These are phyloP conservation scores for Baudoinia panamericana DNA, from an alignment of 495 filamentous ascomycete species.

Conservation along the genomic window DNA sequence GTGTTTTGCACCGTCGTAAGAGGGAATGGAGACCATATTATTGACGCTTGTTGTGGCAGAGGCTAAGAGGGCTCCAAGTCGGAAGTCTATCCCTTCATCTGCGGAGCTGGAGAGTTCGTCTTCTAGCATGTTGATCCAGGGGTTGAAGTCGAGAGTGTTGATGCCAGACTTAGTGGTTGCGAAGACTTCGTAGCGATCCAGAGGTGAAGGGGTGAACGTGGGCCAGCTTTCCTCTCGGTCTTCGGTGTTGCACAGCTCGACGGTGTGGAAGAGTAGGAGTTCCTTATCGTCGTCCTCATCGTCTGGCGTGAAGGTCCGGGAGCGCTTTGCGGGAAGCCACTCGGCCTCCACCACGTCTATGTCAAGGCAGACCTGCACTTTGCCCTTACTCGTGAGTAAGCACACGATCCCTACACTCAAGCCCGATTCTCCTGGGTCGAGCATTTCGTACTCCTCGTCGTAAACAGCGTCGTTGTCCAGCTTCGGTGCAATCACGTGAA, in stretches of 20 bases:
- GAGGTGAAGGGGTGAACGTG: conserved; percentile 57
- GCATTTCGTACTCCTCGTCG: conserved; percentile 35
- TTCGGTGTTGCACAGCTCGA: conserved; percentile 7
- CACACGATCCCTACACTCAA: conserved; percentile 63
- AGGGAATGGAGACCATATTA: conserved; percentile 32
- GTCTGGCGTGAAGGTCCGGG: conserved; percentile 17
- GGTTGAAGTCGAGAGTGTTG: conserved; percentile 52
- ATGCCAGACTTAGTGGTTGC: conserved; percentile 61
- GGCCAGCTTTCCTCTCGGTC: conserved; percentile 34
- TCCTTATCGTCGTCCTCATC: conserved; percentile 13
- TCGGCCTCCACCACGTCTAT: conserved; percentile 67
- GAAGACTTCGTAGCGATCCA: conserved; percentile 65
- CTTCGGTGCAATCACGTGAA: conserved; percentile 43
- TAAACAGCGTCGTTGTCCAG: conserved; percentile 40
- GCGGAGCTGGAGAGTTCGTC: conserved; percentile 55
- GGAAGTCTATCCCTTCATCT: conserved; percentile 54
- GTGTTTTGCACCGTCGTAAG: conserved; percentile 35
- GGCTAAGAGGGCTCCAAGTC: conserved; percentile 55
- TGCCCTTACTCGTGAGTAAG: conserved; percentile 56
- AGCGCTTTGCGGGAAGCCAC: conserved; percentile 51
- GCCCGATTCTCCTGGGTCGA: conserved; percentile 40
- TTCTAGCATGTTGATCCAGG: conserved; percentile 67
- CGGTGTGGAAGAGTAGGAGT: conserved; percentile 19
- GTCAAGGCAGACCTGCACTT: conserved; percentile 67
- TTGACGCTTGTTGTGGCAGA: conserved; percentile 49